Conservation (phyloP, 2,329 filamentous ascomycete species). For the Claviceps sp. region DNA sequence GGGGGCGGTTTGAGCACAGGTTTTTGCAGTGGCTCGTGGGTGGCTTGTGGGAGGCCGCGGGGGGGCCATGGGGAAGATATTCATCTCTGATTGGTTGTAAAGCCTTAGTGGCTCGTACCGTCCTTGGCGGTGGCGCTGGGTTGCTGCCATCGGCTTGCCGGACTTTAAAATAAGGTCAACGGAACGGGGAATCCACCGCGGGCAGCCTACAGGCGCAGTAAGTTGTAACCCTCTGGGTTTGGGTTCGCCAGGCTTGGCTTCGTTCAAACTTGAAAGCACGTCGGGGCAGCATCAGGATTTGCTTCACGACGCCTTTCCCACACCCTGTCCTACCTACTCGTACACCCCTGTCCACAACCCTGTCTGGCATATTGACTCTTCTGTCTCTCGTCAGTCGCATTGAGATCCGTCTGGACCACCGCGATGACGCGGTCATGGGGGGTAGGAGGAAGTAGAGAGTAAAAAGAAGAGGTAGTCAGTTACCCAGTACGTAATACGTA, state of each 20-base stretch:
- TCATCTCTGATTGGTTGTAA: neutral
- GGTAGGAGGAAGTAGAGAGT: neutral
- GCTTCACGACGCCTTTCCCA: no score
- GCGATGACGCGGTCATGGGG: neutral
- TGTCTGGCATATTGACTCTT: neutral
- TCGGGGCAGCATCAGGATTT: neutral
- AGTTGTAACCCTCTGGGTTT: neutral
- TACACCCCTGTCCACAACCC: neutral
- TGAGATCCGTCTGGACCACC: neutral
- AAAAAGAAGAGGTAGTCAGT: neutral
- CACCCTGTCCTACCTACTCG: no score
- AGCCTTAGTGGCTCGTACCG: neutral
- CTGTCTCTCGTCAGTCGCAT: neutral
- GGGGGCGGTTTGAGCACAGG: neutral
- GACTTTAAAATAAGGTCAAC: neutral
- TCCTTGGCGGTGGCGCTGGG: neutral
- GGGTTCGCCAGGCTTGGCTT: neutral
- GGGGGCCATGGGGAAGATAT: neutral
- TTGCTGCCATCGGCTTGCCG: conserved; percentile 2
- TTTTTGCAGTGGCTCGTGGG: conserved; percentile 6
- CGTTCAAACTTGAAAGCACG: neutral
- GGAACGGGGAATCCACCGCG: conserved; percentile 1
- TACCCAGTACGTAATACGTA: no score
- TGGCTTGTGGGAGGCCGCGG: conserved; percentile 5
- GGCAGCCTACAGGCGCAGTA: neutral